phyloP scores from a whole-genome alignment of 2,329 filamentous ascomycete genomes.

The Paecilomyces dactylethromorphus region DNA sequence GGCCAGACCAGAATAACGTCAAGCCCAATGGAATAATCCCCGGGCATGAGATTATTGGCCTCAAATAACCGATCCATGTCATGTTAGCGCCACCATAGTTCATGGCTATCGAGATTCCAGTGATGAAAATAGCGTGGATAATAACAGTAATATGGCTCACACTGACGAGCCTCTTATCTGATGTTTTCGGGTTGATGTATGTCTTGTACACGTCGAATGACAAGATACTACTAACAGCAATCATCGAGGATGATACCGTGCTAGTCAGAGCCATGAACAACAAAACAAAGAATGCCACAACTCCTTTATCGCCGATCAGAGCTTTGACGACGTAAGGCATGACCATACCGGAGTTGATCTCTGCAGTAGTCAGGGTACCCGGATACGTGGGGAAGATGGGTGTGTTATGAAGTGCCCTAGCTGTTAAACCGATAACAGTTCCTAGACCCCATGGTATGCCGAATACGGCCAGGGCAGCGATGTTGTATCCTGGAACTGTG shows the following conservation, averaged over 20 bases:
- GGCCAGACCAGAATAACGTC: constrained; percentile 40
- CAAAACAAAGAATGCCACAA: constrained; percentile 40
- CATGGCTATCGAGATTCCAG: constrained; percentile 41
- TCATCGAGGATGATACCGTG: constrained; percentile 45
- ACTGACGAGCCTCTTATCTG: constrained; percentile 35
- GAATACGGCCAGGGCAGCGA: constrained; percentile 40
- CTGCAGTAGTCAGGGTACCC: constrained; percentile 28
- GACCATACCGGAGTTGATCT: constrained; percentile 41
- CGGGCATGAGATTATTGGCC: constrained; percentile 37
- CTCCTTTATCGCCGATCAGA: constrained; percentile 37
- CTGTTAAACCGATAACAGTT: constrained; percentile 41
- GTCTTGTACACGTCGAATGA: constrained; percentile 47
- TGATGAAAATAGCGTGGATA: constrained; percentile 43
- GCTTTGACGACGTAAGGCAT: constrained; percentile 43
- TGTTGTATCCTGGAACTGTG: constrained; percentile 43
- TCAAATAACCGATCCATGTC: constrained; percentile 40
- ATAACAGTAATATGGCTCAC: constrained; percentile 45
- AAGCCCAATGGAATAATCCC: constrained; percentile 41
- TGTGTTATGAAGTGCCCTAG: constrained; percentile 40
- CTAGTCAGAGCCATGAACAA: constrained; percentile 49
- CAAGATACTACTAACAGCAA: constrained; percentile 46
- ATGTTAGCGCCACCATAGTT: constrained; percentile 46
- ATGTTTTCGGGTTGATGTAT: constrained; percentile 43
- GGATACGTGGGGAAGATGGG: constrained; percentile 42
- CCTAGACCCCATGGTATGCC: constrained; percentile 44